Conservation (phyloP, 1,284 basidiomycete species). For the Grifola frondosa region DNA sequence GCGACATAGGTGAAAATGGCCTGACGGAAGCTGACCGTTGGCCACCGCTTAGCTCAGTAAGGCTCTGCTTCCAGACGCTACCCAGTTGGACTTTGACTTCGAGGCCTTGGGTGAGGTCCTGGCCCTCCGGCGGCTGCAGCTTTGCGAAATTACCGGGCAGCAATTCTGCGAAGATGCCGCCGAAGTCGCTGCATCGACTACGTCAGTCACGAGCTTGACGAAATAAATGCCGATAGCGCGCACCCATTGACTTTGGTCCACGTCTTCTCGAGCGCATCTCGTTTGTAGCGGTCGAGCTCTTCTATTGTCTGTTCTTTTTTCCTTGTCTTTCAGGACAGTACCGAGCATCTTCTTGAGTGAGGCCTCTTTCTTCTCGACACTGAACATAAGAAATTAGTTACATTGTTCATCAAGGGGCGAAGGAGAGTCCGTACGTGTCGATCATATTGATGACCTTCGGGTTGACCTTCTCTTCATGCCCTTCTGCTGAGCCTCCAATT, state of each 20-base stretch:
- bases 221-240: slow-evolving; percentile 29
- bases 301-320: slow-evolving; percentile 95
- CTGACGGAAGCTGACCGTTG: slow-evolving; percentile 69
- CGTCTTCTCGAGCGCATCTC: slow-evolving; percentile 89
- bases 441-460: slow-evolving; percentile 96
- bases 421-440: slow-evolving; percentile 64
- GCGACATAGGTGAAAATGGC: too few relatives aligned
- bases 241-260: slow-evolving; percentile 95
- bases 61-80: slow-evolving; percentile 93
- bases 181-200: slow-evolving; percentile 75
- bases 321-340: slow-evolving; percentile 91
- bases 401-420: neutral
- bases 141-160: slow-evolving; percentile 97
- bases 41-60: slow-evolving; percentile 96
- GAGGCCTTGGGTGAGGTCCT: slow-evolving; percentile 91
- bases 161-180: slow-evolving; percentile 93
- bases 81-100: slow-evolving; percentile 98
- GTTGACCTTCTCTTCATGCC: slow-evolving; percentile 94
- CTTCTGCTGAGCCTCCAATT: slow-evolving; percentile 81
- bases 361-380: slow-evolving; percentile 93
- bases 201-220: slow-evolving; percentile 2
- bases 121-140: slow-evolving; percentile 89
- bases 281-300: slow-evolving; percentile 93
- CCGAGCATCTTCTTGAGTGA: slow-evolving; percentile 86
- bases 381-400: slow-evolving; percentile 31